Conservation (phyloP, 495 filamentous ascomycete species). For the Hypomontagnella monticulosa region DNA sequence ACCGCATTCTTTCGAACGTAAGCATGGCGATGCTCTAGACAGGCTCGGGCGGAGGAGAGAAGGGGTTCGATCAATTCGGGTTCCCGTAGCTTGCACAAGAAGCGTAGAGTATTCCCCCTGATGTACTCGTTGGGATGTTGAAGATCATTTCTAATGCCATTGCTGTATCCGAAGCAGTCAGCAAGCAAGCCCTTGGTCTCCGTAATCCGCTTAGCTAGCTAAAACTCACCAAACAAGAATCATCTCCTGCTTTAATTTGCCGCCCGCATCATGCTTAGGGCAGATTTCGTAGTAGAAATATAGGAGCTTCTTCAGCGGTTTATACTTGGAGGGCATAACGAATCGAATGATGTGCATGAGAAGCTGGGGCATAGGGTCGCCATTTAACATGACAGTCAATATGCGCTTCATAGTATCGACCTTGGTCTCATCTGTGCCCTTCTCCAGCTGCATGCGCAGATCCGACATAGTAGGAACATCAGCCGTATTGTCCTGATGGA, state of each 20-base stretch:
- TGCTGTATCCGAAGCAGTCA: constrained; percentile 63
- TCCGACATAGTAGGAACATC: constrained; percentile 92
- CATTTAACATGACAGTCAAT: constrained; percentile 96
- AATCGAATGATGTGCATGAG: constrained; percentile 99
- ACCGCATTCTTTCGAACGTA: constrained; percentile 99
- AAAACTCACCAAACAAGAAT: constrained; percentile 92
- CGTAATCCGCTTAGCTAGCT: neutral
- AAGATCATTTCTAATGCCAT: constrained; percentile 96
- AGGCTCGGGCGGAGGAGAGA: constrained; percentile 87
- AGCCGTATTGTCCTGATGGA: constrained; percentile 93
- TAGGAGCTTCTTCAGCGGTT: constrained; percentile 95
- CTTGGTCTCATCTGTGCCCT: constrained; percentile 96
- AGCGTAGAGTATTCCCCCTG: constrained; percentile 93
- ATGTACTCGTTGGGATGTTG: constrained; percentile 99
- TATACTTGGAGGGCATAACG: constrained; percentile 97
- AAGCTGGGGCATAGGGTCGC: constrained; percentile 92
- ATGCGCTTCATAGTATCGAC: constrained; percentile 98
- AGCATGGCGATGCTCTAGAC: constrained; percentile 93
- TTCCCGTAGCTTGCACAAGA: constrained; percentile 95
- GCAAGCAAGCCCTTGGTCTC: constrained; percentile 6
- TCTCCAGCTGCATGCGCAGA: constrained; percentile 92
- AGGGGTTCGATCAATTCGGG: constrained; percentile 96
- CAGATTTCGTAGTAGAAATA: constrained; percentile 99
- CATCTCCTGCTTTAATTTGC: constrained; percentile 99
- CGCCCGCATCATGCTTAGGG: constrained; percentile 88